Evolutionary conservation across 192 early-diverging fungal genomes (phyloP), one percentile per base, ranked within the genome.

Genomic region (Entomortierella parvispora): DNA sequence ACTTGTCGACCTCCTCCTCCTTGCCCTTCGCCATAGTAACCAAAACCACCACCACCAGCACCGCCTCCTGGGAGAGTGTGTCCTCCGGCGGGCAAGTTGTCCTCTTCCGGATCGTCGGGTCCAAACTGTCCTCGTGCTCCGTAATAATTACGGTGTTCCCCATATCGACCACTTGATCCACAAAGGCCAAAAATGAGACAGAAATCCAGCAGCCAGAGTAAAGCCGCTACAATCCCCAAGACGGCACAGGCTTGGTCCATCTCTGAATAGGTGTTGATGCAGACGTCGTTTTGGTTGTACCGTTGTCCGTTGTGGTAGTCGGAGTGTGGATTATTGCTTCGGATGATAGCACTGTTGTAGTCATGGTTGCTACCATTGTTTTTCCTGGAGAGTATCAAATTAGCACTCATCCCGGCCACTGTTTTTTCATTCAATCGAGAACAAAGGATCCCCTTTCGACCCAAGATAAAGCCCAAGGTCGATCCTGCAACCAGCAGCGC

Each of bases 131-230:
- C 43, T 43, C 44, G 9, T 9, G 15, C 33, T n/a, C 45, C 59
- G 48, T 15, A 48, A 29, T 33, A 34, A 48, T 33, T 28, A 22
- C 61, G 61, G 61, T 42, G 34, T 3, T 37, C 42, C 3, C 51
- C 53, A 48, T 69, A 54, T 6, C 34, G 58, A 34, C 53, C 60
- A 6, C 31, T 48, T 6, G 37, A 46, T 2, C 69, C 50, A 67
- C 63, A 76, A 9, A 61, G 20, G 0, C 64, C 64, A 76, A 76
- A 62, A 29, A 66, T 76, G 22, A 66, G 20, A 20, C 58, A 61
- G 48, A 76, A 68, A 29, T 76, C 72, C 3, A 54, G n/a, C 4
- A 76, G 9, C 72, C 72, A 76, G 23, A 76, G 10, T 17, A 62
- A 4, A n/a, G 59, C 57, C 8, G 57, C 72, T 10, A 68, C 18